Evolutionary conservation across 345 rosid genomes (phyloP).

Genomic region (Rhizophora mangle): DNA sequence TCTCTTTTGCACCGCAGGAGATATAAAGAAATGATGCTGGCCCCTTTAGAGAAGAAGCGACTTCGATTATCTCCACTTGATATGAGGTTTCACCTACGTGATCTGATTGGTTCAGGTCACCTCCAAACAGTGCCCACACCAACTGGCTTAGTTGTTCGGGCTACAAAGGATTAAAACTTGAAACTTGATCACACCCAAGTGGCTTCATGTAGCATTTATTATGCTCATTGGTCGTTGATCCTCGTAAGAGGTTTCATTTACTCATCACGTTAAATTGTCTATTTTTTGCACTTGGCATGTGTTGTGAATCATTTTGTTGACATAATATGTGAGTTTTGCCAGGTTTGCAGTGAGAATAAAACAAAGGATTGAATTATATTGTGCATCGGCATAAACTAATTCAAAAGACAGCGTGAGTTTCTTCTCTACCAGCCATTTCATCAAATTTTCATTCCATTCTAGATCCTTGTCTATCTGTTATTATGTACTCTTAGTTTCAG

Average conservation of each 20-base stretch:
- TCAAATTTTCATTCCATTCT: background rate
- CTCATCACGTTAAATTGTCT: background rate
- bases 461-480: background rate
- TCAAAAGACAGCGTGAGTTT: background rate
- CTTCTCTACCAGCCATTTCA: background rate
- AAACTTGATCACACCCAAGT: background rate
- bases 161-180: slow-evolving; percentile 50
- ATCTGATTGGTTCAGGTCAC: slow-evolving; percentile 89
- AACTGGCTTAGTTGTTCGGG: slow-evolving; percentile 56
- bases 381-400: background rate
- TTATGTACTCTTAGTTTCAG: no score
- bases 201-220: background rate
- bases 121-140: slow-evolving; percentile 56
- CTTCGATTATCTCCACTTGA: slow-evolving; percentile 79
- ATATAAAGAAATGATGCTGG: slow-evolving; percentile 92
- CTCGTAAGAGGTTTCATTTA: background rate
- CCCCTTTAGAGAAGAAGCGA: slow-evolving; percentile 73
- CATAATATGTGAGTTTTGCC: background rate
- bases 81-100: slow-evolving; percentile 92
- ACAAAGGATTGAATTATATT: background rate
- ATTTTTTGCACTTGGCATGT: background rate
- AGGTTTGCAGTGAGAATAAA: background rate
- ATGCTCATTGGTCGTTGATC: background rate
- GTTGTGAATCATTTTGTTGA: background rate
- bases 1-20: slow-evolving; percentile 67